Evolutionary conservation across 345 rosid species (phyloP).

Genomic region (Citrus hindsii): DNA sequence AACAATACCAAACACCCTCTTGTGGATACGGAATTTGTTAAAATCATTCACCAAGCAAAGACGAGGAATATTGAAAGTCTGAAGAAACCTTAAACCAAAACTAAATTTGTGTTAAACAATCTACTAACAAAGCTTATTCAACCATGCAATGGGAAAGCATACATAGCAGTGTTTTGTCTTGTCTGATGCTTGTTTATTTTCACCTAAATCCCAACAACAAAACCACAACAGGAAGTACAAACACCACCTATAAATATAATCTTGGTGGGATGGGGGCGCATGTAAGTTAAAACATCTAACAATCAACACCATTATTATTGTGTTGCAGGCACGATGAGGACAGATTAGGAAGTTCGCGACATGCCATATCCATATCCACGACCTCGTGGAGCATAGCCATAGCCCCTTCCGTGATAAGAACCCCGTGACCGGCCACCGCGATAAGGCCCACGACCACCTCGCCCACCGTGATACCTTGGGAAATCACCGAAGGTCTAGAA

Average conservation of each 20-base stretch:
- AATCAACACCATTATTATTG: not conserved
- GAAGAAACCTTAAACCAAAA: not conserved
- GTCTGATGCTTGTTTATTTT: not conserved
- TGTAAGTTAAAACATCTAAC: not conserved
- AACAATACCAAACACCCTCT: not conserved
- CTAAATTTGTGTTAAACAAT: not conserved
- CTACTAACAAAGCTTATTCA: not conserved
- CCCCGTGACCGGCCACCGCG: constrained; percentile 30
- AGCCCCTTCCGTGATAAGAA: constrained; percentile 16
- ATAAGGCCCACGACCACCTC: constrained; percentile 25
- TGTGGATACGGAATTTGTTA: not conserved
- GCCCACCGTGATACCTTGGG: constrained; percentile 24
- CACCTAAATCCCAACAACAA: not conserved
- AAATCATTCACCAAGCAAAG: not conserved
- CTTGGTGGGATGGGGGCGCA: not conserved
- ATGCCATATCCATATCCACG: constrained; percentile 17
- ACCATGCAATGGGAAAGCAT: not conserved
- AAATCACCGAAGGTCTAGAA: constrained; percentile 31
- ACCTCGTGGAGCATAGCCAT: constrained; percentile 22
- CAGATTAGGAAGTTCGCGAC: not conserved
- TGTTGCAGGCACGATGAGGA: not conserved
- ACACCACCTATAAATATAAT: not conserved
- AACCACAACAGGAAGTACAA: not conserved
- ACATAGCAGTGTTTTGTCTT: not conserved
- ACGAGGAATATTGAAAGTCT: not conserved